Conservation (phyloP, 768 basidiomycete species). For the Tricholomella constricta region DNA sequence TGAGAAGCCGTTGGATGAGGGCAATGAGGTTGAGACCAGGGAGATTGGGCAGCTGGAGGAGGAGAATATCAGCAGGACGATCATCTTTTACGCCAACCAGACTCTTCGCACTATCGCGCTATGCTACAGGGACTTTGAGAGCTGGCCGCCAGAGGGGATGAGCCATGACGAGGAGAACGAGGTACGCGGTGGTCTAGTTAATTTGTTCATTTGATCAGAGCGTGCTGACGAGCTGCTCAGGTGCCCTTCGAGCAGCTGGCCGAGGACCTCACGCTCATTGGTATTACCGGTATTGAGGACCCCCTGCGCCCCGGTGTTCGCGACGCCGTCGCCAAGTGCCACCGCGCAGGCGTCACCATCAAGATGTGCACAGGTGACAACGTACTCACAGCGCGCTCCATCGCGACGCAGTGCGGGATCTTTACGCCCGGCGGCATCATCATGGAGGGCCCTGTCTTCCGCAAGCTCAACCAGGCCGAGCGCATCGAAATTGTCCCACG, state of each 20-base stretch:
- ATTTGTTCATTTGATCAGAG: background rate
- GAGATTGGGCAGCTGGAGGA: constrained; percentile 65
- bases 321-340: constrained; percentile 86
- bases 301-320: constrained; percentile 89
- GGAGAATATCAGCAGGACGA: constrained; percentile 89
- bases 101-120: constrained; percentile 91
- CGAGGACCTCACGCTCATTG: constrained; percentile 78
- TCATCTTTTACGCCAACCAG: constrained; percentile 98
- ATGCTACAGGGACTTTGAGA: constrained; percentile 85
- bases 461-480: constrained; percentile 69
- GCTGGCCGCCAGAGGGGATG: constrained; percentile 76
- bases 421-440: constrained; percentile 92
- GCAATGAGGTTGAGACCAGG: constrained; percentile 49
- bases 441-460: constrained; percentile 97
- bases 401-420: constrained; percentile 95
- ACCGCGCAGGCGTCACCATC: constrained; percentile 85
- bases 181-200: constrained; percentile 33
- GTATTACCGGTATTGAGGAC: constrained; percentile 94
- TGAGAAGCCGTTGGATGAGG: constrained; percentile 18
- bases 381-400: constrained; percentile 93
- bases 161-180: constrained; percentile 49
- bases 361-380: constrained; percentile 99
- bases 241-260: constrained; percentile 72
- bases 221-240: constrained; percentile 35
- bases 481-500: constrained; percentile 85